Conservation (phyloP, 208 protist species). For the Wallacemonas rigidus region DNA sequence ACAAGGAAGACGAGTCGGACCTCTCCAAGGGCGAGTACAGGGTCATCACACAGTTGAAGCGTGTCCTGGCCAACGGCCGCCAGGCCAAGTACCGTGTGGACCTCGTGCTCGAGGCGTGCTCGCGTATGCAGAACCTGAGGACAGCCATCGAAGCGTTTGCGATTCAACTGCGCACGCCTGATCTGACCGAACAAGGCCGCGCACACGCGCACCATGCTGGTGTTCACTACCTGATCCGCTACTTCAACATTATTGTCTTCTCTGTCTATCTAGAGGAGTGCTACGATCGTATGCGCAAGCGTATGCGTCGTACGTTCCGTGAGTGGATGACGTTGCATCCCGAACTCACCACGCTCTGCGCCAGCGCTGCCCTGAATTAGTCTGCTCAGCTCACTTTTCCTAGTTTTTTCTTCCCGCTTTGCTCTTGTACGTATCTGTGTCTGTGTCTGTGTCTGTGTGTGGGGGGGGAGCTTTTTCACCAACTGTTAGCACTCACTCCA, state of each 20-base stretch:
- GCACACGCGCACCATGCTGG: slow-evolving; percentile 83
- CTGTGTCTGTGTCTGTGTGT: slow-evolving; percentile 10
- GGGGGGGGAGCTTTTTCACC: not conserved
- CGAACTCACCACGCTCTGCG: slow-evolving; percentile 65
- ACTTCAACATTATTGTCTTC: slow-evolving; percentile 90
- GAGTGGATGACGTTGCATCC: slow-evolving; percentile 67
- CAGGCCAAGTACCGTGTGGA: slow-evolving; percentile 78
- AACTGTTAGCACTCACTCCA: too few species aligned
- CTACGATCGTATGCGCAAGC: slow-evolving; percentile 63
- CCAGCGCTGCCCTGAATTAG: slow-evolving; percentile 63
- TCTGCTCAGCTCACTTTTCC: not conserved
- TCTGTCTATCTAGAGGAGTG: slow-evolving; percentile 85
- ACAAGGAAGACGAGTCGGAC: slow-evolving; percentile 46
- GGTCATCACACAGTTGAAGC: slow-evolving; percentile 83
- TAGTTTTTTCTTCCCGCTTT: not conserved
- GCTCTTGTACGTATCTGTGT: slow-evolving; percentile 13
- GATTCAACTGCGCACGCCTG: slow-evolving; percentile 62
- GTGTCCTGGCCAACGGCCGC: slow-evolving; percentile 68
- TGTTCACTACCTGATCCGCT: slow-evolving; percentile 85
- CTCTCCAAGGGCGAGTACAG: slow-evolving; percentile 71
- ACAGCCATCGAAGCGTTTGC: slow-evolving; percentile 84
- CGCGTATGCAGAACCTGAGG: slow-evolving; percentile 87
- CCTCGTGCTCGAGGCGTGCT: slow-evolving; percentile 85
- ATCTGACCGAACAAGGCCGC: slow-evolving; percentile 68
- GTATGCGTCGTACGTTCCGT: slow-evolving; percentile 59